These are phyloP conservation scores for Aspergillus sclerotiicarbonarius DNA, from an alignment of 495 filamentous ascomycete genomes.

Conservation along the genomic window DNA sequence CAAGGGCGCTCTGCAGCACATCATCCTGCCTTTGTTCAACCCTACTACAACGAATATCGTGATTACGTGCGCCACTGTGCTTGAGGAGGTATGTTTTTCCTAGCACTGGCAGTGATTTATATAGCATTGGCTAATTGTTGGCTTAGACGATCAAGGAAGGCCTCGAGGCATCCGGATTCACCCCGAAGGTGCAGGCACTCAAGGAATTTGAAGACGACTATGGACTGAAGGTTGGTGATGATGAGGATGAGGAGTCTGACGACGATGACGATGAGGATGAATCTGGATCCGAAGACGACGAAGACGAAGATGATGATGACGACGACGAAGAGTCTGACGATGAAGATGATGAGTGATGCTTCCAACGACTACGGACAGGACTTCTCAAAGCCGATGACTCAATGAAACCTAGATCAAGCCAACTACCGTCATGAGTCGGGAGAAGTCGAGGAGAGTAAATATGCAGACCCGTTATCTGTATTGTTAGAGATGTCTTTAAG, in stretches of 20 bases:
- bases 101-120: neutral
- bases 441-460: neutral
- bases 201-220: conserved; percentile 89
- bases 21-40: conserved; percentile 76
- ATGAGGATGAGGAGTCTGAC: conserved; percentile 63
- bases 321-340: conserved; percentile 26
- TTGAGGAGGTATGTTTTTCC: conserved; percentile 67
- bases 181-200: conserved; percentile 69
- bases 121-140: conserved; percentile 15
- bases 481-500: neutral
- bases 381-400: neutral
- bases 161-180: conserved; percentile 73
- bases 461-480: neutral
- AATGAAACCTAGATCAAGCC: neutral
- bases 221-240: conserved; percentile 70
- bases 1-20: conserved; percentile 66
- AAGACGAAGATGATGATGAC: conserved; percentile 23
- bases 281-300: conserved; percentile 44
- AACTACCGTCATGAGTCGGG: neutral
- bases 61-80: conserved; percentile 81
- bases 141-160: conserved; percentile 66
- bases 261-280: conserved; percentile 54
- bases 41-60: conserved; percentile 76
- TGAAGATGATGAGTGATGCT: conserved; percentile 23
- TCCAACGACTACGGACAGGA: neutral